phyloP scores from a whole-genome alignment of 768 basidiomycete species.

The Leccinum imitatum region DNA sequence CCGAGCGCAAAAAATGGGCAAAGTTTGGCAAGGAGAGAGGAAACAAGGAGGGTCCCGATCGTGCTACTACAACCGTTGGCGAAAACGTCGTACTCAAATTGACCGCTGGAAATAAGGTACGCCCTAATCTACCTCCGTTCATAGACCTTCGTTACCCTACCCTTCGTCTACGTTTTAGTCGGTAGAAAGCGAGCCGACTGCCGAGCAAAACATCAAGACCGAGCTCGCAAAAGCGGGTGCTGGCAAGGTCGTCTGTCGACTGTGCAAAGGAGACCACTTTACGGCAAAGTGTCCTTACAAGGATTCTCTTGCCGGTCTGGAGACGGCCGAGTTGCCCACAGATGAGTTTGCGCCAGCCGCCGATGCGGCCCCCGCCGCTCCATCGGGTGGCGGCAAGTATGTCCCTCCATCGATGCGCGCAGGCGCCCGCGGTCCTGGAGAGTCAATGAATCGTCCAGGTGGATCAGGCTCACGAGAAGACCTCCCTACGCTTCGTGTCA shows the following conservation, averaged over 20 bases:
- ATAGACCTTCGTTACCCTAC: neutral
- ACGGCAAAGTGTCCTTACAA: slow-evolving; percentile 87
- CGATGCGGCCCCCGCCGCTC: slow-evolving; percentile 28
- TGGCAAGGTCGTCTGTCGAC: slow-evolving; percentile 87
- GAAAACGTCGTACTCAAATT: slow-evolving; percentile 68
- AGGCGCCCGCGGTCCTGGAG: slow-evolving; percentile 66
- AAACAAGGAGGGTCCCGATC: slow-evolving; percentile 83
- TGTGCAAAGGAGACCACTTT: slow-evolving; percentile 97
- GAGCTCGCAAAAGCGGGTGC: slow-evolving; percentile 72
- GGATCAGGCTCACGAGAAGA: slow-evolving; percentile 73
- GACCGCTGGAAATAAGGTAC: slow-evolving; percentile 60
- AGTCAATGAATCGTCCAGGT: slow-evolving; percentile 57
- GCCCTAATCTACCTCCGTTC: slow-evolving; percentile 1
- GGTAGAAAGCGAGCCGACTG: slow-evolving; percentile 63
- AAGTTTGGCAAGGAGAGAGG: slow-evolving; percentile 94
- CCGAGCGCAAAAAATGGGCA: slow-evolving; percentile 88
- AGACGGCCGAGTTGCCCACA: slow-evolving; percentile 46
- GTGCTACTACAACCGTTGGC: slow-evolving; percentile 91
- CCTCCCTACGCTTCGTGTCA: slow-evolving; percentile 93
- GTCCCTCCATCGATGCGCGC: slow-evolving; percentile 92
- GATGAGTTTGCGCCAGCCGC: slow-evolving; percentile 38
- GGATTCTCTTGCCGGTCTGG: slow-evolving; percentile 82
- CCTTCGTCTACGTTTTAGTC: slow-evolving; percentile 35
- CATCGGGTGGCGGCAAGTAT: slow-evolving; percentile 79
- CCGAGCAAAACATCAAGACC: slow-evolving; percentile 64